These are phyloP conservation scores for Cryphonectria nitschkei DNA, from an alignment of 2,329 filamentous ascomycete genomes.

Conservation along the genomic window DNA sequence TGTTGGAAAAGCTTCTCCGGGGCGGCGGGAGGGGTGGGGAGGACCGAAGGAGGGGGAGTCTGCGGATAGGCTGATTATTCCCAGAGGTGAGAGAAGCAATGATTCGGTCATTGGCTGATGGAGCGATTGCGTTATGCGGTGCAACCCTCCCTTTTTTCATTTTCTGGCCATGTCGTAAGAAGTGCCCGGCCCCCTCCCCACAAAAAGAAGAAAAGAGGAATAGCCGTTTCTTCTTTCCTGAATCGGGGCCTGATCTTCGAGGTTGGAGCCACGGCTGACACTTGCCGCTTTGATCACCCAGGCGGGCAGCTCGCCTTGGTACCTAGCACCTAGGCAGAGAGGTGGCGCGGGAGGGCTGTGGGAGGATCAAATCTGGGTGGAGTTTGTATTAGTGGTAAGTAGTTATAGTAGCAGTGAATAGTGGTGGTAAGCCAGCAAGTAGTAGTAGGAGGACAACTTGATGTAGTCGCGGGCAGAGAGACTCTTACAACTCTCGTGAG, in stretches of 20 bases:
- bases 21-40: not conserved
- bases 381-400: not conserved
- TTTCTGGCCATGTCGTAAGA: not conserved
- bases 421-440: too few species aligned
- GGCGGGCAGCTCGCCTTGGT: not conserved
- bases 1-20: not conserved
- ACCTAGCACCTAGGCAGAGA: not conserved
- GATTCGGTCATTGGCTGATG: not conserved
- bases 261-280: conserved; percentile 12
- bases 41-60: not conserved
- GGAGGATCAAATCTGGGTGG: not conserved
- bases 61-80: not conserved
- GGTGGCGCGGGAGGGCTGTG: not conserved
- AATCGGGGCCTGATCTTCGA: not conserved
- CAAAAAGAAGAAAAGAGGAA: not conserved
- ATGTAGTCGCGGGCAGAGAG: too few species aligned
- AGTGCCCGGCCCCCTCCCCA: not conserved
- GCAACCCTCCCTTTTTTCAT: not conserved
- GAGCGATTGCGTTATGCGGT: conserved; percentile 3
- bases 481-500: not conserved
- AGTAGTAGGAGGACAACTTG: too few species aligned
- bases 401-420: not conserved
- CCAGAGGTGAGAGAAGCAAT: not conserved
- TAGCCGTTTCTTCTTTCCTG: not conserved
- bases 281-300: conserved; percentile 18